Evolutionary conservation across 345 rosid genomes (phyloP).

Genomic region (Excoecaria agallocha): DNA sequence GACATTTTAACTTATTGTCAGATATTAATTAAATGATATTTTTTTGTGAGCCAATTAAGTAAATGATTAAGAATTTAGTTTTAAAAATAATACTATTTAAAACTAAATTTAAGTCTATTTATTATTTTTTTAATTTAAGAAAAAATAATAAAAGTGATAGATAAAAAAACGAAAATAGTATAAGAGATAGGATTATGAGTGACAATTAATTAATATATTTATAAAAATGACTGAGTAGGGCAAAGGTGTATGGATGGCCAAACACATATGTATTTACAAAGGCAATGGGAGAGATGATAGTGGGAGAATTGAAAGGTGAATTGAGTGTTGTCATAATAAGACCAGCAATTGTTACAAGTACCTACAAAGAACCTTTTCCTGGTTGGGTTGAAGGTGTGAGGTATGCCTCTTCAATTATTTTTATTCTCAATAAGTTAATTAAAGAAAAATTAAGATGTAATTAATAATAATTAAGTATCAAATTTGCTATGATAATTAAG

Average conservation of each 20-base stretch:
- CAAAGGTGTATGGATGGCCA: constrained; percentile 29
- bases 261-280: constrained; percentile 29
- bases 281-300: constrained; percentile 32
- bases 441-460: neutral
- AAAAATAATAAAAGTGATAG: too few species aligned
- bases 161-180: too few species aligned
- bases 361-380: constrained; percentile 29
- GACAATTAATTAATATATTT: too few species aligned
- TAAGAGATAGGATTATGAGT: too few species aligned
- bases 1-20: too few species aligned
- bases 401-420: neutral
- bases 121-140: too few species aligned
- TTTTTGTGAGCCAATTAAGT: too few species aligned
- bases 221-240: constrained; percentile 6
- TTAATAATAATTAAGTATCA: neutral
- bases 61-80: too few species aligned
- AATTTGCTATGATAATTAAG: too few species aligned
- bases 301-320: constrained; percentile 14
- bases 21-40: too few species aligned
- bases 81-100: too few species aligned
- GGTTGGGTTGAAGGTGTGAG: constrained; percentile 34
- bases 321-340: constrained; percentile 15
- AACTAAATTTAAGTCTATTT: too few species aligned
- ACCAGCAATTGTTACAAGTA: constrained; percentile 25
- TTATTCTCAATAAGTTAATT: neutral